A percentile compares a stretch with the other conserved stretches of the same genome.
Evolutionary conservation across 495 filamentous ascomycete species (phyloP).

Genomic region (Xylaria acuta): DNA sequence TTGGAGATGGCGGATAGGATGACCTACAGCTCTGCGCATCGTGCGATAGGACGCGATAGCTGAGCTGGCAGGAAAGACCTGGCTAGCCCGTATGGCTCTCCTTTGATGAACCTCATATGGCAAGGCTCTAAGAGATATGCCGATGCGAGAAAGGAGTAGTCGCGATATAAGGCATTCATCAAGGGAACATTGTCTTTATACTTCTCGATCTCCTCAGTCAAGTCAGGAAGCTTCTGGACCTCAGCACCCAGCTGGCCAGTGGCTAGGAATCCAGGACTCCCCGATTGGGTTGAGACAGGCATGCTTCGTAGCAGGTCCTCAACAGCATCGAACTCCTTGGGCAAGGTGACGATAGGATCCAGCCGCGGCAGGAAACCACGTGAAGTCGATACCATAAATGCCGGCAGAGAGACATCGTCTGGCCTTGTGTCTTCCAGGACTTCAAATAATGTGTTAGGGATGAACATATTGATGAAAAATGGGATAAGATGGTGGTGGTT

Average conservation of each 20-base stretch:
- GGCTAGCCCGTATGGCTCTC: constrained; percentile 75
- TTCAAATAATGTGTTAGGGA: constrained; percentile 42
- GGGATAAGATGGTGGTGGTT: constrained; percentile 2
- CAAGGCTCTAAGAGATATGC: constrained; percentile 95
- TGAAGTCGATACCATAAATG: constrained; percentile 87
- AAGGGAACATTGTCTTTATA: constrained; percentile 72
- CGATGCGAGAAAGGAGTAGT: constrained; percentile 88
- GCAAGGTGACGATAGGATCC: constrained; percentile 66
- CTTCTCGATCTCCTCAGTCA: constrained; percentile 72
- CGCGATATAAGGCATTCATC: constrained; percentile 83
- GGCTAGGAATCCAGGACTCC: constrained; percentile 78
- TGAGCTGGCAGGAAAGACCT: constrained; percentile 70
- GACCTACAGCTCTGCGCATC: constrained; percentile 78
- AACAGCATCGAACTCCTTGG: constrained; percentile 71
- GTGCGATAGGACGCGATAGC: constrained; percentile 76
- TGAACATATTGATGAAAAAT: constrained; percentile 30
- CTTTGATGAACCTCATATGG: constrained; percentile 72
- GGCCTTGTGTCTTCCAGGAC: constrained; percentile 50
- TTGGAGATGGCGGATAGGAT: background rate
- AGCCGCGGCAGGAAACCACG: constrained; percentile 78
- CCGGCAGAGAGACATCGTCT: constrained; percentile 61
- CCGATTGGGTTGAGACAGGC: constrained; percentile 72
- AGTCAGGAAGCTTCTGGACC: constrained; percentile 72
- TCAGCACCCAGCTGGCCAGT: constrained; percentile 71
- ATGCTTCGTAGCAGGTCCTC: constrained; percentile 73